A percentile compares a stretch with the other conserved stretches of the same genome.
Evolutionary conservation across 352 stramenopile species (phyloP).

Genomic region (Phytophthora cryptogea): DNA sequence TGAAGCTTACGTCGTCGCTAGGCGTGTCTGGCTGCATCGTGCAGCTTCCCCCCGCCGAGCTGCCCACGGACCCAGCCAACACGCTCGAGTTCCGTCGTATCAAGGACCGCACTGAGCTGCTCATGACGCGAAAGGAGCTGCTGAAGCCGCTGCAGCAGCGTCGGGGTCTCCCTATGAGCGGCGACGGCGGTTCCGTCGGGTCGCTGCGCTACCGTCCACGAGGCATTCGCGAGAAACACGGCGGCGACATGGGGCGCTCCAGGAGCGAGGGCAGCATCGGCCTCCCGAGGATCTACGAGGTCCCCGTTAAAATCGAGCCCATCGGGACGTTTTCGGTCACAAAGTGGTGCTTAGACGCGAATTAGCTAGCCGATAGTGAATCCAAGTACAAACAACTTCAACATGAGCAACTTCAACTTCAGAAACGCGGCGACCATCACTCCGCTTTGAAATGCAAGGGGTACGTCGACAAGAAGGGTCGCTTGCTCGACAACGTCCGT

Average conservation of each 20-base stretch:
- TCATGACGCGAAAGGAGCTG: constrained; percentile 51
- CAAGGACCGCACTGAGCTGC: constrained; percentile 52
- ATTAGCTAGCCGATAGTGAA: neutral
- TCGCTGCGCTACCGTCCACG: constrained; percentile 16
- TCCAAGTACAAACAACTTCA: constrained; percentile 5
- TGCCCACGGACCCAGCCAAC: constrained; percentile 40
- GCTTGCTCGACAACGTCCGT: constrained; percentile 2
- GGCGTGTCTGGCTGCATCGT: constrained; percentile 59
- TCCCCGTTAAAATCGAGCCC: constrained; percentile 38
- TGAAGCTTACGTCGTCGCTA: constrained; percentile 63
- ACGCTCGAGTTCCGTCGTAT: constrained; percentile 54
- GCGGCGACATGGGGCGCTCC: constrained; percentile 19
- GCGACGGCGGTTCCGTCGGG: constrained; percentile 3
- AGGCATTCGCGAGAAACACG: constrained; percentile 32
- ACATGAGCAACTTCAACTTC: neutral
- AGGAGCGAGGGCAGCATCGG: constrained; percentile 40
- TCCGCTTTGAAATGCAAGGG: constrained; percentile 9
- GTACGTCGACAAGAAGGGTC: neutral
- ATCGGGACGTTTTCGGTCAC: constrained; percentile 46
- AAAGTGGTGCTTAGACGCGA: constrained; percentile 38
- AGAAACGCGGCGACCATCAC: neutral
- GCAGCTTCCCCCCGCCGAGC: constrained; percentile 36
- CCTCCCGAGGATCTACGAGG: constrained; percentile 41
- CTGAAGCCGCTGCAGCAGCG: constrained; percentile 54
- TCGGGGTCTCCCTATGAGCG: constrained; percentile 4